Evolutionary conservation across 495 filamentous ascomycete species (phyloP).

Genomic region (Extremus antarcticus): DNA sequence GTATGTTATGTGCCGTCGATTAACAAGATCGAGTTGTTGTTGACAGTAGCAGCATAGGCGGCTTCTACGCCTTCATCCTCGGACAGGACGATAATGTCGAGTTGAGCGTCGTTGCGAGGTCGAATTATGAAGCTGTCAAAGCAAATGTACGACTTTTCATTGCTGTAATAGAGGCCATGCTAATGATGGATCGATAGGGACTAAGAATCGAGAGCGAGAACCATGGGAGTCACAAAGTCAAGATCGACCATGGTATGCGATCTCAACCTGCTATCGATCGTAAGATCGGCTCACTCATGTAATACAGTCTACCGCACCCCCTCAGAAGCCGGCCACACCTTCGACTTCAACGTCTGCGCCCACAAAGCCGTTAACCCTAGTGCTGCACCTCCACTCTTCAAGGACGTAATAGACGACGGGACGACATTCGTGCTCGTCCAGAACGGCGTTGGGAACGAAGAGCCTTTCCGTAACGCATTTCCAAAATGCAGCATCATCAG

Average conservation of each 20-base stretch:
- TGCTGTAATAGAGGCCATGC: not conserved
- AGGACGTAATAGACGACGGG: slow-evolving; percentile 29
- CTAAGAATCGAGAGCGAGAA: slow-evolving; percentile 37
- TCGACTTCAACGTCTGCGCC: slow-evolving; percentile 40
- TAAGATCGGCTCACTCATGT: not conserved
- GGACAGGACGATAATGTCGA: slow-evolving; percentile 32
- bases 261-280: not conserved
- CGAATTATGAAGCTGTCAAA: slow-evolving; percentile 40
- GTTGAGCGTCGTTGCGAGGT: slow-evolving; percentile 43
- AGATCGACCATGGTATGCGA: slow-evolving; percentile 30
- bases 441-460: slow-evolving; percentile 34
- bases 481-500: slow-evolving; percentile 26
- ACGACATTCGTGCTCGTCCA: slow-evolving; percentile 30
- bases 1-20: no score
- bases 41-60: slow-evolving; percentile 11
- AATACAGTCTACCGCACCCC: slow-evolving; percentile 32
- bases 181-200: slow-evolving; percentile 20
- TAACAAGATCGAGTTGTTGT: no score
- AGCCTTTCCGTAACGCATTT: slow-evolving; percentile 26
- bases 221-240: slow-evolving; percentile 37
- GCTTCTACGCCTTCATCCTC: slow-evolving; percentile 31
- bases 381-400: slow-evolving; percentile 28
- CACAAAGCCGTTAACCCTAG: slow-evolving; percentile 42
- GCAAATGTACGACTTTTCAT: slow-evolving; percentile 17
- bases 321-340: slow-evolving; percentile 30